Evolutionary conservation across 2,329 filamentous ascomycete genomes (phyloP).

Genomic region (Colletotrichum gloeosporioides): DNA sequence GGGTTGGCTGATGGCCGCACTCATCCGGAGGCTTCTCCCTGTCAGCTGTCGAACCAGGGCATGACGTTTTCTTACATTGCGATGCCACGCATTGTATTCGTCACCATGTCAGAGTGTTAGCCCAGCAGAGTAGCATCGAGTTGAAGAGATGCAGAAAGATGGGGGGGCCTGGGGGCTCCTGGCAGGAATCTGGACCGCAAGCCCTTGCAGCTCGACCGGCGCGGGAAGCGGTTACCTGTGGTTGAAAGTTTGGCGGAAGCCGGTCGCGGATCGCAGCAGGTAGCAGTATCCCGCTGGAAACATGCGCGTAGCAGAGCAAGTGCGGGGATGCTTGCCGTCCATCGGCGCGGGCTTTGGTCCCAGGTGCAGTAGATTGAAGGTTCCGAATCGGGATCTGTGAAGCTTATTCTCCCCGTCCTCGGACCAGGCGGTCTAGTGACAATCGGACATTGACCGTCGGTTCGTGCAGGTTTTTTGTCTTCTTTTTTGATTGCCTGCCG

Average conservation of each 20-base stretch:
- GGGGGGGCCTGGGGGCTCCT: not conserved
- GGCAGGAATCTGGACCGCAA: not conserved
- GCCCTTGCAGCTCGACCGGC: not conserved
- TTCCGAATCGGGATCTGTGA: not conserved
- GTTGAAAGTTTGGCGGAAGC: not conserved
- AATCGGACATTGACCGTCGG: slow-evolving; percentile 2
- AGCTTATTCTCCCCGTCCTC: not conserved
- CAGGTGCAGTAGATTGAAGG: not conserved
- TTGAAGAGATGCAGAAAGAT: not conserved
- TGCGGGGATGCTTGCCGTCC: not conserved
- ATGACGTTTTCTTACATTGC: not conserved
- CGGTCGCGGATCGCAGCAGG: not conserved
- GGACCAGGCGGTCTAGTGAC: not conserved
- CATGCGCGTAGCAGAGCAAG: not conserved
- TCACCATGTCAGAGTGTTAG: not conserved
- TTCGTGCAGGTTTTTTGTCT: not conserved
- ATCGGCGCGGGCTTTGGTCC: not conserved
- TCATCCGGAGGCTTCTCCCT: not conserved
- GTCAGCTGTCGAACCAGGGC: not conserved
- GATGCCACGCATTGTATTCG: not conserved
- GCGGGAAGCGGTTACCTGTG: not conserved
- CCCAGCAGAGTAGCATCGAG: not conserved
- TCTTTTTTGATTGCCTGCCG: not conserved
- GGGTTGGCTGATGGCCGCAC: not conserved
- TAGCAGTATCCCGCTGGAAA: not conserved